Evolutionary conservation across 2,329 filamentous ascomycete genomes (phyloP).

Genomic region (Cladobotryum mycophilum): DNA sequence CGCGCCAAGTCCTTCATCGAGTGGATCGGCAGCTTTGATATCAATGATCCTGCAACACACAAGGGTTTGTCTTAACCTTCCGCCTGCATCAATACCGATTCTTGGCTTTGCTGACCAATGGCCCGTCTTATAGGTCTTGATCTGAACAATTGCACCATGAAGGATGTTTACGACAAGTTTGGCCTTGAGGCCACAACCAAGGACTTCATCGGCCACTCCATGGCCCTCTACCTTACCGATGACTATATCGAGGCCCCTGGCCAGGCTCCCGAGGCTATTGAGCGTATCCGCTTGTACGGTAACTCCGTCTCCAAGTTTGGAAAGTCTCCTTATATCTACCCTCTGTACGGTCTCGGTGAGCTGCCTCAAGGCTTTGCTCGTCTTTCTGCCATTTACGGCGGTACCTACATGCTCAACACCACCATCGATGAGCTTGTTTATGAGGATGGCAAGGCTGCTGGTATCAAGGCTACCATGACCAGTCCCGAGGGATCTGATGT

Average conservation of each 20-base stretch:
- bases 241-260: constrained; percentile 73
- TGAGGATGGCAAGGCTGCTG: constrained; percentile 76
- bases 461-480: constrained; percentile 96
- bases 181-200: constrained; percentile 81
- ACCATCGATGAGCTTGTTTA: constrained; percentile 84
- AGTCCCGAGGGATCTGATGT: constrained; percentile 71
- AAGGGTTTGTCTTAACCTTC: constrained; percentile 59
- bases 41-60: constrained; percentile 76
- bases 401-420: constrained; percentile 99
- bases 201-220: constrained; percentile 96
- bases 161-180: constrained; percentile 98
- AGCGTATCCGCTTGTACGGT: constrained; percentile 91
- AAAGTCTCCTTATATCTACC: constrained; percentile 99
- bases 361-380: constrained; percentile 96
- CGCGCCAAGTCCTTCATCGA: constrained; percentile 95
- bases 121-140: constrained; percentile 59
- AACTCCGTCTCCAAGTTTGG: constrained; percentile 97
- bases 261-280: constrained; percentile 74
- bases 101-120: neutral
- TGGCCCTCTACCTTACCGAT: constrained; percentile 92
- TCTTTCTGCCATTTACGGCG: constrained; percentile 95
- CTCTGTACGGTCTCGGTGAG: constrained; percentile 93
- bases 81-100: neutral
- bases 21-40: constrained; percentile 84
- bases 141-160: constrained; percentile 77